Percentiles rank a stretch among this genome's conserved stretches.
Evolutionary conservation across 192 early-diverging fungal genomes (phyloP).

Genomic region (Podila minutissima): DNA sequence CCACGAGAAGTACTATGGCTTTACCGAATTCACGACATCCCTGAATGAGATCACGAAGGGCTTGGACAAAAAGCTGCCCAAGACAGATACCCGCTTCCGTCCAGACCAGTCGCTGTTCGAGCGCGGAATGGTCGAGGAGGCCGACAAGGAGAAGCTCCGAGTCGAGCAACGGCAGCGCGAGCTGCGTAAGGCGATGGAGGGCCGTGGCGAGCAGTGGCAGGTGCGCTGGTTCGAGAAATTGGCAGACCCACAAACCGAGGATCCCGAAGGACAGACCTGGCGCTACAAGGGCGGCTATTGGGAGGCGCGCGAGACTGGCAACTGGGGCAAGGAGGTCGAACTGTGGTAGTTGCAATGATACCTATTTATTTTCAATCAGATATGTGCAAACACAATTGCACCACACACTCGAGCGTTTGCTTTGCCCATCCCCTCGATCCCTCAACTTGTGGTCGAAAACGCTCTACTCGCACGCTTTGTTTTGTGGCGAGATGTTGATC

Average conservation of each 20-base stretch:
- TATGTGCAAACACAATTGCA: too few relatives aligned
- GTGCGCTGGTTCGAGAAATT: conserved; percentile 83
- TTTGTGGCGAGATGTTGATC: too few relatives aligned
- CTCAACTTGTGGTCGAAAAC: too few relatives aligned
- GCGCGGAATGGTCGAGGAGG: conserved; percentile 79
- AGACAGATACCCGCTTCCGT: conserved; percentile 93
- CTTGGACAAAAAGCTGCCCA: conserved; percentile 71
- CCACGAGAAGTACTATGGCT: conserved; percentile 87
- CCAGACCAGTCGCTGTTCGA: conserved; percentile 95
- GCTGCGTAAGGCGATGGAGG: conserved; percentile 77
- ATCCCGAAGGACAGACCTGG: conserved; percentile 72
- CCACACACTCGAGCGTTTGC: too few relatives aligned
- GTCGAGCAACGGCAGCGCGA: conserved; percentile 93
- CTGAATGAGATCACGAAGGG: conserved; percentile 89
- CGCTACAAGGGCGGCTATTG: conserved; percentile 90
- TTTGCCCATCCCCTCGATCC: too few relatives aligned
- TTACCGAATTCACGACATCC: conserved; percentile 86
- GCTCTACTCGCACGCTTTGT: too few relatives aligned
- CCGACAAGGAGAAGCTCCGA: conserved; percentile 85
- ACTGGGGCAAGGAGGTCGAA: conserved; percentile 41
- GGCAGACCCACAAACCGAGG: conserved; percentile 60
- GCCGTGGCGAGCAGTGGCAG: conserved; percentile 67
- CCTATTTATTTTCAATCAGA: too few relatives aligned
- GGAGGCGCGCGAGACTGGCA: conserved; percentile 65
- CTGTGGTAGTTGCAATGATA: conserved; percentile 22